Evolutionary conservation across 2,329 filamentous ascomycete species (phyloP).

Genomic region (Colletotrichum cuscutae): DNA sequence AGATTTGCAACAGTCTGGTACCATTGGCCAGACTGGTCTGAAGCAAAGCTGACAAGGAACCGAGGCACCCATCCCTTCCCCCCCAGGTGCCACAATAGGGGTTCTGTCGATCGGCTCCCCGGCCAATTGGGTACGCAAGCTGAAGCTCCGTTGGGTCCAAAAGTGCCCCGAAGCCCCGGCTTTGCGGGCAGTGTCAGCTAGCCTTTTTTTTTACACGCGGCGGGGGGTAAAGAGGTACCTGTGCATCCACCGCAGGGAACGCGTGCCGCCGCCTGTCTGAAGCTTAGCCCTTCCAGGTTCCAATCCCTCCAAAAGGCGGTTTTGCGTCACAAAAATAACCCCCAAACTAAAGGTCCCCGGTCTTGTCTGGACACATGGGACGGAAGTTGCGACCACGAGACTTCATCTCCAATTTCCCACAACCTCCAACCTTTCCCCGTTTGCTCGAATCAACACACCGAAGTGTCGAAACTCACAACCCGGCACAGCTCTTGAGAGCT

Average conservation of each 20-base stretch:
- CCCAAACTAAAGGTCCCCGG: not conserved
- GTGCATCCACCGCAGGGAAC: not conserved
- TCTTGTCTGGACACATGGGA: conserved; percentile 22
- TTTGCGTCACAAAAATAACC: conserved; percentile 30
- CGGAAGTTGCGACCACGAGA: conserved; percentile 32
- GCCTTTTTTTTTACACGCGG: not conserved
- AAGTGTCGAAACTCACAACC: not conserved
- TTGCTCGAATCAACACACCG: not conserved
- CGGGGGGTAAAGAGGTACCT: not conserved
- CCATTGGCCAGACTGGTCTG: not conserved
- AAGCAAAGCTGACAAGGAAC: not conserved
- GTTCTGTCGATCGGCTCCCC: conserved; percentile 5
- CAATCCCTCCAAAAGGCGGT: not conserved
- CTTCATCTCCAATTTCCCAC: conserved; percentile 6
- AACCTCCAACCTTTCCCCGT: not conserved
- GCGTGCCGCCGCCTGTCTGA: conserved; percentile 4
- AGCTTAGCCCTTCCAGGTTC: conserved; percentile 17
- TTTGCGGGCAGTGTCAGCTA: conserved; percentile 6
- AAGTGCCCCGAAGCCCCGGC: not conserved
- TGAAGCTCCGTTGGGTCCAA: not conserved
- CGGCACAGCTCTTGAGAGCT: not conserved
- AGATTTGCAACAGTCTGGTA: not conserved
- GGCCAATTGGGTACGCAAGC: not conserved
- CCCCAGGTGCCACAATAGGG: not conserved
- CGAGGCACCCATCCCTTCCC: not conserved